phyloP scores from a whole-genome alignment of 2,329 filamentous ascomycete species.

The Botryotinia convoluta region DNA sequence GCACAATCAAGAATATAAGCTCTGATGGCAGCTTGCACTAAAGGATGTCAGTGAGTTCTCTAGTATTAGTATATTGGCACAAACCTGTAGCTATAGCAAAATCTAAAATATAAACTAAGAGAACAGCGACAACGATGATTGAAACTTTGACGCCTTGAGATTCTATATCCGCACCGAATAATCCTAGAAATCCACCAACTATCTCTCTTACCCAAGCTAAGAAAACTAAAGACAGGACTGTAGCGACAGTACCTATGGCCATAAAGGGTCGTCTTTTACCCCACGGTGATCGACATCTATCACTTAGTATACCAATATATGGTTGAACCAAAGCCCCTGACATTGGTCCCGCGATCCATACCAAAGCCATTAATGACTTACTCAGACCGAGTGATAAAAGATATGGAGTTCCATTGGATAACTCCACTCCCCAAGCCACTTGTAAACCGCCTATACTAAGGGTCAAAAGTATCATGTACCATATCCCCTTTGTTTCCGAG shows the following conservation, averaged over 20 bases:
- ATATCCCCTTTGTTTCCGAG: slow-evolving; percentile 73
- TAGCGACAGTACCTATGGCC: slow-evolving; percentile 65
- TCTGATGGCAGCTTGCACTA: slow-evolving; percentile 84
- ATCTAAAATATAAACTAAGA: slow-evolving; percentile 87
- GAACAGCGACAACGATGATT: slow-evolving; percentile 75
- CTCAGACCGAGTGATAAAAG: slow-evolving; percentile 76
- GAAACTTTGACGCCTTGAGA: slow-evolving; percentile 61
- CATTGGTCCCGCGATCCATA: slow-evolving; percentile 81
- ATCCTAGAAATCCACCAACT: slow-evolving; percentile 61
- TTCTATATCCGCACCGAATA: slow-evolving; percentile 69
- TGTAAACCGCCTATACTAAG: slow-evolving; percentile 85
- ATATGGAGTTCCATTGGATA: slow-evolving; percentile 88
- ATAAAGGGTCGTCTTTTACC: slow-evolving; percentile 82
- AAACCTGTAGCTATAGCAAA: slow-evolving; percentile 90
- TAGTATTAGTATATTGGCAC: slow-evolving; percentile 30
- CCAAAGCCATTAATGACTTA: slow-evolving; percentile 78
- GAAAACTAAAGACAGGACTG: slow-evolving; percentile 63
- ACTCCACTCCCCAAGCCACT: slow-evolving; percentile 92
- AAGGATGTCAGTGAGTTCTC: slow-evolving; percentile 21
- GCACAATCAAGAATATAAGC: slow-evolving; percentile 93
- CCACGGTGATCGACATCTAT: slow-evolving; percentile 71
- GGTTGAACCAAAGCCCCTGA: slow-evolving; percentile 78
- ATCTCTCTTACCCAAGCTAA: slow-evolving; percentile 74
- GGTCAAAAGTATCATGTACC: slow-evolving; percentile 84
- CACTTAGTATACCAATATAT: slow-evolving; percentile 77